Percentiles rank a stretch among this genome's conserved stretches.
Evolutionary conservation across 305 asterid genomes (phyloP).

Genomic region (Coffea humblotiana): DNA sequence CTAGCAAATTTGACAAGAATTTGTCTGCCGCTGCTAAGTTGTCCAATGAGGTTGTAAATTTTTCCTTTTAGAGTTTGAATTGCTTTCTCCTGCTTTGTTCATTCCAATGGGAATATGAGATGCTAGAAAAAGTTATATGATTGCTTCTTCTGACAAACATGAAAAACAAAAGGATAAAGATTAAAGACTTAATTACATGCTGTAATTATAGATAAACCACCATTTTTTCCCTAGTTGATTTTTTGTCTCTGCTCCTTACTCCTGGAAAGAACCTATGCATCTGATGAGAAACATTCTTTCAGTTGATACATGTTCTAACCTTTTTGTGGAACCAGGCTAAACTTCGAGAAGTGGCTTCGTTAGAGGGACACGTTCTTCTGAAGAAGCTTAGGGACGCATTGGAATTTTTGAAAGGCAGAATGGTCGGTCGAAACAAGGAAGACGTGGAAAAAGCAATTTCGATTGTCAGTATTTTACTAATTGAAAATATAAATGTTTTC

Average conservation of each 20-base stretch:
- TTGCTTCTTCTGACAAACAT: not conserved
- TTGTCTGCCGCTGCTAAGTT: constrained; percentile 93
- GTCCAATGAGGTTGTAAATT: constrained; percentile 68
- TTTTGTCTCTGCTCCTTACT: not conserved
- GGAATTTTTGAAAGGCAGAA: constrained; percentile 80
- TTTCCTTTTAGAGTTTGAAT: constrained; percentile 6
- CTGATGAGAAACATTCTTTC: constrained; percentile 7
- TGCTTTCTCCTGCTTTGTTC: not conserved
- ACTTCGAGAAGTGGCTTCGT: constrained; percentile 83
- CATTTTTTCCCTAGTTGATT: not conserved
- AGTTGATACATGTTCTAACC: not conserved
- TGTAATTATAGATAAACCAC: not conserved
- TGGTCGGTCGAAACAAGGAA: constrained; percentile 79
- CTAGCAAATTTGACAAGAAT: constrained; percentile 96
- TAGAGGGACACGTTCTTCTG: constrained; percentile 95
- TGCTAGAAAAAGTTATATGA: not conserved
- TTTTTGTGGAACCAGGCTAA: constrained; percentile 60
- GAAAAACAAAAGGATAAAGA: not conserved
- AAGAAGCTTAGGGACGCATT: constrained; percentile 97
- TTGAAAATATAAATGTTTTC: not conserved
- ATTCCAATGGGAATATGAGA: not conserved
- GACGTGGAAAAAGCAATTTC: constrained; percentile 92
- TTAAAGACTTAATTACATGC: not conserved
- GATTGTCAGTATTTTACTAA: constrained; percentile 50
- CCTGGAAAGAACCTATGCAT: not conserved